Conservation (phyloP, 352 stramenopile genomes). For the Aphanomyces stellatus region DNA sequence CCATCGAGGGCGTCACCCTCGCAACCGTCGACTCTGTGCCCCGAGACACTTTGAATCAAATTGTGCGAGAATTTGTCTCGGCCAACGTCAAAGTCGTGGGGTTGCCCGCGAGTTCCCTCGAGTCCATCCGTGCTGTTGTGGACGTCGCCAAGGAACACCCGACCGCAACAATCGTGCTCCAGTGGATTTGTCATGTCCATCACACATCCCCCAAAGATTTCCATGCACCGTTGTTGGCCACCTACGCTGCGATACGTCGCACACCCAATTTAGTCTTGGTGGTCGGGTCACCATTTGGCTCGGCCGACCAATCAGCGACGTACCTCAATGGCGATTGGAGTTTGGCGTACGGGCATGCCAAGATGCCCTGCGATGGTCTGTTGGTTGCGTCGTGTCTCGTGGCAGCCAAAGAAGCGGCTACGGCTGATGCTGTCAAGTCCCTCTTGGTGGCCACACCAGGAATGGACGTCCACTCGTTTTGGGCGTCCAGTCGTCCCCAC, state of each 20-base stretch:
- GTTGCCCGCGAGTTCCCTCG: conserved; percentile 73
- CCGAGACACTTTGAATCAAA: conserved; percentile 65
- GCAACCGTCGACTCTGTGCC: conserved; percentile 72
- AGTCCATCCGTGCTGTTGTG: conserved; percentile 64
- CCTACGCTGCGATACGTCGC: conserved; percentile 66
- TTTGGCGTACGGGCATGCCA: conserved; percentile 29
- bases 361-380: conserved; percentile 77
- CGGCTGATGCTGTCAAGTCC: conserved; percentile 68
- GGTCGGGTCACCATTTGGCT: conserved; percentile 77
- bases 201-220: conserved; percentile 84
- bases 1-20: conserved; percentile 84
- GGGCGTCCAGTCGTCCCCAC: conserved; percentile 68
- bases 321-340: conserved; percentile 83
- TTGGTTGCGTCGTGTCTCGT: conserved; percentile 74
- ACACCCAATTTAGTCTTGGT: conserved; percentile 75
- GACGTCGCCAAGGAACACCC: conserved; percentile 55
- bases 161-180: conserved; percentile 71
- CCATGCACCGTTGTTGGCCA: conserved; percentile 58
- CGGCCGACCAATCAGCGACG: conserved; percentile 66
- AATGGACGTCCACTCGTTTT: conserved; percentile 55
- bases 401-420: conserved; percentile 83
- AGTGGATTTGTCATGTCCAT: conserved; percentile 76
- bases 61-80: conserved; percentile 48
- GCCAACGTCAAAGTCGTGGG: conserved; percentile 64
- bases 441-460: conserved; percentile 70